These are phyloP conservation scores for Tothia fuscella DNA, from an alignment of 2,329 filamentous ascomycete genomes.

Conservation along the genomic window DNA sequence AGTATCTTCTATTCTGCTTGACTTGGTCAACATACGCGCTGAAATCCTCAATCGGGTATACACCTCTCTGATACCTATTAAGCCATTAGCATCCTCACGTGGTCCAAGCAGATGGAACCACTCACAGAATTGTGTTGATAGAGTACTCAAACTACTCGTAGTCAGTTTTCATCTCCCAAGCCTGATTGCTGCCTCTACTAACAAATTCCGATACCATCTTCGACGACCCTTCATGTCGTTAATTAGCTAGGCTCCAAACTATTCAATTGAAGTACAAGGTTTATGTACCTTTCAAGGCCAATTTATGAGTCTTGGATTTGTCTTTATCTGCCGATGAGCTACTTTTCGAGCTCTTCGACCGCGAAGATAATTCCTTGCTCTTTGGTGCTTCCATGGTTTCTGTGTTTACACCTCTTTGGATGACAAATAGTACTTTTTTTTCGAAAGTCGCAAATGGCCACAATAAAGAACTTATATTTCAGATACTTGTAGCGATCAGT, in stretches of 20 bases:
- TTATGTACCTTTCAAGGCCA: slow-evolving; percentile 65
- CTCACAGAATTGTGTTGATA: slow-evolving; percentile 88
- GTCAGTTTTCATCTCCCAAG: slow-evolving; percentile 13
- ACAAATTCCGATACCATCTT: slow-evolving; percentile 95
- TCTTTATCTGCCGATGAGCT: slow-evolving; percentile 34
- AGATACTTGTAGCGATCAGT: too few relatives aligned
- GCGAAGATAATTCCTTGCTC: slow-evolving; percentile 7
- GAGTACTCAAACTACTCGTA: slow-evolving; percentile 76
- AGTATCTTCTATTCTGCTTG: neutral
- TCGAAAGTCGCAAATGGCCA: too few relatives aligned
- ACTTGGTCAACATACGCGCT: slow-evolving; percentile 51
- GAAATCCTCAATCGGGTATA: slow-evolving; percentile 92
- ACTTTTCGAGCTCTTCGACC: slow-evolving; percentile 15
- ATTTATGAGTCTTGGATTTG: slow-evolving; percentile 87
- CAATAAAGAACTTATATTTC: too few relatives aligned
- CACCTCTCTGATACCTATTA: slow-evolving; percentile 62
- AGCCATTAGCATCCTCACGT: slow-evolving; percentile 7
- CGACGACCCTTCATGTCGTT: slow-evolving; percentile 44
- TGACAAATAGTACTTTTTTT: too few relatives aligned
- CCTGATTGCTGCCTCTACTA: slow-evolving; percentile 27
- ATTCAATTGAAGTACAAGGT: neutral
- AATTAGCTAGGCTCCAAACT: neutral
- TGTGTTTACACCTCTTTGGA: too few relatives aligned
- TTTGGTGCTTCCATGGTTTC: slow-evolving; percentile 12
- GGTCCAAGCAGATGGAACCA: slow-evolving; percentile 1